A percentile compares a stretch with the other conserved stretches of the same genome.
These are phyloP conservation scores for Paecilomyces variotii DNA, from an alignment of 2,329 filamentous ascomycete species.

Conservation along the genomic window DNA sequence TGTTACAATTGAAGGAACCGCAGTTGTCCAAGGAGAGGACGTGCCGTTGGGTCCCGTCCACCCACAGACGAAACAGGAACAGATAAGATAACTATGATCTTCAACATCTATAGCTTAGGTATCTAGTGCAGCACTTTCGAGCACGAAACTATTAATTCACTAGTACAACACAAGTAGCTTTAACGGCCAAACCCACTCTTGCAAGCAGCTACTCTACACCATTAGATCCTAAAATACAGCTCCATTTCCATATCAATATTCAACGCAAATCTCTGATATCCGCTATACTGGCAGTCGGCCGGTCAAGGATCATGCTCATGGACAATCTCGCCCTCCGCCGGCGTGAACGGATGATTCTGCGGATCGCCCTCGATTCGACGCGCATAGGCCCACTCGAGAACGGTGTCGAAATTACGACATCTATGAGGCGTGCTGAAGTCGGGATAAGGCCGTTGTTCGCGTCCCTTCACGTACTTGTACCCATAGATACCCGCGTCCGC, in stretches of 20 bases:
- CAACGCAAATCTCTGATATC: neutral
- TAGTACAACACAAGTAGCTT: neutral
- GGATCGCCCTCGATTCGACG: conserved; percentile 2
- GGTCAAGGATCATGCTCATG: conserved; percentile 2
- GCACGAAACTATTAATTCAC: neutral
- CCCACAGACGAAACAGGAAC: neutral
- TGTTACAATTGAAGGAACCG: too few relatives aligned
- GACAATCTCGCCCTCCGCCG: conserved; percentile 1
- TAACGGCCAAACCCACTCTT: neutral
- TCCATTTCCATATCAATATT: too few relatives aligned
- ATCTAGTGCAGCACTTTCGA: too few relatives aligned
- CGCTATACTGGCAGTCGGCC: neutral
- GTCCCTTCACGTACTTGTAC: conserved; percentile 7
- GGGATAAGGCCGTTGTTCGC: conserved; percentile 4
- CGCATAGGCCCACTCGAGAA: conserved; percentile 4
- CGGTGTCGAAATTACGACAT: conserved; percentile 6
- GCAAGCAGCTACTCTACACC: neutral
- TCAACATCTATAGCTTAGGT: too few relatives aligned
- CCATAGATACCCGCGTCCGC: conserved; percentile 7
- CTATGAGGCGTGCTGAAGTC: conserved; percentile 9
- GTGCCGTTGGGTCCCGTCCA: too few relatives aligned
- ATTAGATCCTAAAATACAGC: neutral
- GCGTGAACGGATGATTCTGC: conserved; percentile 1
- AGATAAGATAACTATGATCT: too few relatives aligned
- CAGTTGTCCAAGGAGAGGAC: too few relatives aligned